Percentiles rank a stretch among this genome's conserved stretches.
Conservation (phyloP, 257 asterid genomes). For the Handroanthus guayacan region DNA sequence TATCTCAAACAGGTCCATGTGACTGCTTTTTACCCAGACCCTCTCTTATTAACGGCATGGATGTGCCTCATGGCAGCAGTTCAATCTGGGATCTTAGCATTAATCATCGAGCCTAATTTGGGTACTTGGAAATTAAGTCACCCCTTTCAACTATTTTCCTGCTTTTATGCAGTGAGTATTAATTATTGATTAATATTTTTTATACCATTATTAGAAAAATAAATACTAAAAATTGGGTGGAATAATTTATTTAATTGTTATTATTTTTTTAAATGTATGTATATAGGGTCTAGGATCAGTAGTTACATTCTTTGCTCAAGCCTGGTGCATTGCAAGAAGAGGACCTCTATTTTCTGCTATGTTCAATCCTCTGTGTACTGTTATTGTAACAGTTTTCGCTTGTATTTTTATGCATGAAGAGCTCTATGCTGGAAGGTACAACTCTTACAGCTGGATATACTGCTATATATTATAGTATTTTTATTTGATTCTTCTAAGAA, state of each 20-base stretch:
- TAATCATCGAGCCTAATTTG: slow-evolving; percentile 33
- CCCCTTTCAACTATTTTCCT: slow-evolving; percentile 35
- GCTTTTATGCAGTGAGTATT: slow-evolving; percentile 45
- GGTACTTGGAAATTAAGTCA: slow-evolving; percentile 42
- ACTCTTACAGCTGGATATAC: neutral
- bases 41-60: slow-evolving; percentile 54
- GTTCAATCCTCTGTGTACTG: slow-evolving; percentile 70
- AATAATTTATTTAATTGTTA: too few relatives aligned
- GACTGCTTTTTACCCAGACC: slow-evolving; percentile 41
- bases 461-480: too few relatives aligned
- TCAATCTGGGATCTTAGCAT: slow-evolving; percentile 42
- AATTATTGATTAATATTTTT: neutral
- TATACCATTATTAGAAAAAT: too few relatives aligned
- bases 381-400: slow-evolving; percentile 60
- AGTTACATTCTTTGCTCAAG: slow-evolving; percentile 62
- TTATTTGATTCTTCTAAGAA: too few relatives aligned
- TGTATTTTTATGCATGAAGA: slow-evolving; percentile 63
- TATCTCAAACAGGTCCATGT: slow-evolving; percentile 33
- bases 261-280: neutral
- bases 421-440: slow-evolving; percentile 75
- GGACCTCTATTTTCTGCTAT: slow-evolving; percentile 75
- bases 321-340: slow-evolving; percentile 66
- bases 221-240: too few relatives aligned
- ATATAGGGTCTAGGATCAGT: slow-evolving; percentile 52
- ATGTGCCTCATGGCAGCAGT: slow-evolving; percentile 46